phyloP scores from a whole-genome alignment of 2,329 filamentous ascomycete genomes.

The Zasmidium citrigriseum region DNA sequence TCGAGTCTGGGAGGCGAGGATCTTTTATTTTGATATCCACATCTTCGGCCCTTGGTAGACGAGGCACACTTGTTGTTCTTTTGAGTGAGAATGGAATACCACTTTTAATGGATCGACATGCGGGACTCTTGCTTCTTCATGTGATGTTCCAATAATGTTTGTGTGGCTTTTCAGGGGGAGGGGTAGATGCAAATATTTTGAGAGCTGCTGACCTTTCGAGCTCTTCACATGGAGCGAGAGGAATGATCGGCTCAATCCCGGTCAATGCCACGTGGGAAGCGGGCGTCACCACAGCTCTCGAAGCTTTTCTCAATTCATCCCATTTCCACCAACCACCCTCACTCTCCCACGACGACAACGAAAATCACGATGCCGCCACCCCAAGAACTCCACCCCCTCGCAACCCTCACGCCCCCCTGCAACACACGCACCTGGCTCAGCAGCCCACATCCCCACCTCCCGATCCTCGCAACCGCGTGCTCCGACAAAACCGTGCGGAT shows the following conservation, averaged over 20 bases:
- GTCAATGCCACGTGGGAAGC: neutral
- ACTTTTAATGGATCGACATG: no score
- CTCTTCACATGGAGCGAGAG: neutral
- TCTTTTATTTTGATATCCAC: slow-evolving; percentile 6
- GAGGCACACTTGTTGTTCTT: no score
- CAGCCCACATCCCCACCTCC: slow-evolving; percentile 80
- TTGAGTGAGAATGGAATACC: no score
- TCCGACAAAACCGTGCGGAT: slow-evolving; percentile 83
- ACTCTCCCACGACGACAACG: neutral
- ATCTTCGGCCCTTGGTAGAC: no score
- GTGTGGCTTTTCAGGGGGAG: neutral
- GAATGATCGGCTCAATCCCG: neutral
- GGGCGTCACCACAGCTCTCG: no score
- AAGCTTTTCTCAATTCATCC: neutral
- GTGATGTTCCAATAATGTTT: no score
- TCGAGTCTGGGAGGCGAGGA: neutral
- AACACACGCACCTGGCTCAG: slow-evolving; percentile 78
- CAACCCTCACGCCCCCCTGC: slow-evolving; percentile 56
- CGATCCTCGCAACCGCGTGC: slow-evolving; percentile 85
- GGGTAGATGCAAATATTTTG: neutral
- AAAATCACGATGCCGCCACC: neutral
- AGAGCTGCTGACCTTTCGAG: neutral
- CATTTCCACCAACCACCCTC: neutral
- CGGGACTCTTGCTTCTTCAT: no score
- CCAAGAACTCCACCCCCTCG: slow-evolving; percentile 43